These are phyloP conservation scores for Fusarium mundagurra DNA, from an alignment of 2,329 filamentous ascomycete species.

Conservation along the genomic window DNA sequence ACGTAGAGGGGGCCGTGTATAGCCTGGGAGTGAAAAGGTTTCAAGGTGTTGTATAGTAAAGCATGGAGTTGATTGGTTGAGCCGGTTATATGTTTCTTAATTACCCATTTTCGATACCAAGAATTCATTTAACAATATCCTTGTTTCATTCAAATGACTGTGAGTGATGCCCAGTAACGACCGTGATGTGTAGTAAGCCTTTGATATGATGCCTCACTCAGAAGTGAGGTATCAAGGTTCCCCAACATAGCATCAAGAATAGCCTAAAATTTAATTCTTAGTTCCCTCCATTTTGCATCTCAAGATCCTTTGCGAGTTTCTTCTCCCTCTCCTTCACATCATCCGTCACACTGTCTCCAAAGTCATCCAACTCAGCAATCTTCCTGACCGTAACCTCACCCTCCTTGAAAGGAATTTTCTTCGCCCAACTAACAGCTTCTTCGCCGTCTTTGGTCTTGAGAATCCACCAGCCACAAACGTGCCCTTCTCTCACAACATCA, in stretches of 20 bases:
- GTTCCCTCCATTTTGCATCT: neutral
- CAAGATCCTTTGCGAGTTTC: constrained; percentile 1
- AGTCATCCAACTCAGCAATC: constrained; percentile 36
- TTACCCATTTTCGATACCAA: constrained; percentile 4
- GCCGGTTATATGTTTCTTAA: neutral
- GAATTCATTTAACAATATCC: neutral
- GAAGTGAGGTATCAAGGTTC: no score
- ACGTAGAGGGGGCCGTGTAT: neutral
- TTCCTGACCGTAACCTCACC: constrained; percentile 41
- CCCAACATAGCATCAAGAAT: neutral
- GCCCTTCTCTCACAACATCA: constrained; percentile 36
- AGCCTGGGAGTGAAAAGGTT: neutral
- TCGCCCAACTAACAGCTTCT: constrained; percentile 46
- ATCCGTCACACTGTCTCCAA: constrained; percentile 26
- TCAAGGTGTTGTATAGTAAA: neutral
- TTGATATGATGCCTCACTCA: neutral
- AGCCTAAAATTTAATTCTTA: accelerated
- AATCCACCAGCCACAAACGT: constrained; percentile 48
- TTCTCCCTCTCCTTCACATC: constrained; percentile 27
- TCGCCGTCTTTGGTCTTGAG: constrained; percentile 42
- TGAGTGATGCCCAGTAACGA: neutral
- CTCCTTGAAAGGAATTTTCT: constrained; percentile 40
- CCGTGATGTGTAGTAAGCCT: no score
- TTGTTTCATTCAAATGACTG: neutral
- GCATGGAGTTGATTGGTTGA: constrained; percentile 20